phyloP scores from a whole-genome alignment of 352 stramenopile genomes.

The Blastocystis sp. region DNA sequence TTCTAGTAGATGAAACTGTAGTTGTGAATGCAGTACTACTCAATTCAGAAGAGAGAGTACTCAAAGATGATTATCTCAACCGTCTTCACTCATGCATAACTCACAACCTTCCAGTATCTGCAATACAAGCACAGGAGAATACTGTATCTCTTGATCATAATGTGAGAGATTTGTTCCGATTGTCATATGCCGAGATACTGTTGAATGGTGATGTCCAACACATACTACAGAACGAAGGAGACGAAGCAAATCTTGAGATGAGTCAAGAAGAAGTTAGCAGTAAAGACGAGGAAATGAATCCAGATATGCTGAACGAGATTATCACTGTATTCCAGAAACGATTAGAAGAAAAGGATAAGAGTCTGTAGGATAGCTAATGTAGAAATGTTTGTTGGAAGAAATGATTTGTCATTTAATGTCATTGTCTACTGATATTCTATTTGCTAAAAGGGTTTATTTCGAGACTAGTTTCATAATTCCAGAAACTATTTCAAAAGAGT shows the following conservation, averaged over 20 bases:
- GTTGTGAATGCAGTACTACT: not conserved
- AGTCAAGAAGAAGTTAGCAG: not conserved
- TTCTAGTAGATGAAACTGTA: not conserved
- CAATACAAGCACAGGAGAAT: not conserved
- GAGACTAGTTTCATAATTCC: constrained; percentile 28
- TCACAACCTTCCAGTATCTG: not conserved
- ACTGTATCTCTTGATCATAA: not conserved
- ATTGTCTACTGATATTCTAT: not conserved
- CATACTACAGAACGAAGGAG: not conserved
- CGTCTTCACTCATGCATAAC: not conserved
- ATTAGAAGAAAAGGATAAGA: not conserved
- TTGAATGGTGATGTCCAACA: not conserved
- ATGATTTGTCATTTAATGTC: not conserved
- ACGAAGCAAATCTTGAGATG: not conserved
- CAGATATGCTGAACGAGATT: not conserved
- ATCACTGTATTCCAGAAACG: not conserved
- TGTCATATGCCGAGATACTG: not conserved
- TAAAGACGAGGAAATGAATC: not conserved
- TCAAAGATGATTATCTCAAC: not conserved
- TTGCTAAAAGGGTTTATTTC: not conserved
- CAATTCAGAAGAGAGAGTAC: not conserved
- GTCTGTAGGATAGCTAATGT: not conserved
- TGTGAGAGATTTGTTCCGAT: not conserved
- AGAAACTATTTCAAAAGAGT: not conserved
- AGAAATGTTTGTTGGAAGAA: not conserved